Evolutionary conservation across 1,284 basidiomycete species (phyloP).

Genomic region (Ceratobasidium sp.): DNA sequence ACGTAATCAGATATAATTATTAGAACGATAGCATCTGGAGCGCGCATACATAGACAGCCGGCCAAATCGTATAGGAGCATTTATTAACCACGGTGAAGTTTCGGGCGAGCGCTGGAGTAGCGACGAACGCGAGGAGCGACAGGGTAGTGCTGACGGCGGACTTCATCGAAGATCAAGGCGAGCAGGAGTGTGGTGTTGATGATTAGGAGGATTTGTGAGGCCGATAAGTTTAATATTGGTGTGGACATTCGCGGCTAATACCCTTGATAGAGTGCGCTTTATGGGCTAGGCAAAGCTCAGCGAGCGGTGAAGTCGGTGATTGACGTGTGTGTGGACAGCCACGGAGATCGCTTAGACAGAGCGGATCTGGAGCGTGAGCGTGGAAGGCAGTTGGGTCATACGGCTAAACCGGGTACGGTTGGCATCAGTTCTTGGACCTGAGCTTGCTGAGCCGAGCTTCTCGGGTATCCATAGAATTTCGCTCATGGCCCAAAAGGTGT

Average conservation of each 20-base stretch:
- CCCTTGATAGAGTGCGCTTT: background rate
- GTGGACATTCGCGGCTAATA: conserved; percentile 1
- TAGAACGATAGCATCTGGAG: conserved; percentile 53
- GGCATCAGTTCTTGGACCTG: conserved; percentile 1
- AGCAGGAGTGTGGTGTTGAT: conserved; percentile 24
- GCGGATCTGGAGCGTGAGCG: background rate
- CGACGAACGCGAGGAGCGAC: conserved; percentile 52
- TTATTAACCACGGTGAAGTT: conserved; percentile 58
- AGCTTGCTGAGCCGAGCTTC: background rate
- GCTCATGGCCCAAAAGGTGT: background rate
- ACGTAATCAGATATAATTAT: background rate
- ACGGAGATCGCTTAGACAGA: background rate
- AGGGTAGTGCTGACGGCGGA: conserved; percentile 45
- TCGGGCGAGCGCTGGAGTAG: conserved; percentile 56
- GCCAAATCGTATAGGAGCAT: conserved; percentile 48
- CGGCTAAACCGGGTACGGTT: background rate
- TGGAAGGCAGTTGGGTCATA: background rate
- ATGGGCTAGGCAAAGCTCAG: background rate
- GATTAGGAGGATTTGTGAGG: conserved; percentile 7
- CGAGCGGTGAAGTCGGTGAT: background rate
- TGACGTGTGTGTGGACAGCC: background rate
- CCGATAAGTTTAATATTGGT: conserved; percentile 13
- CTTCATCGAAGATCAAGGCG: conserved; percentile 41
- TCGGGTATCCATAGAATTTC: background rate
- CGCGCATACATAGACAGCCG: conserved; percentile 42